Evolutionary conservation across 2,329 filamentous ascomycete species (phyloP).

Genomic region (Aspergillus cejpii): DNA sequence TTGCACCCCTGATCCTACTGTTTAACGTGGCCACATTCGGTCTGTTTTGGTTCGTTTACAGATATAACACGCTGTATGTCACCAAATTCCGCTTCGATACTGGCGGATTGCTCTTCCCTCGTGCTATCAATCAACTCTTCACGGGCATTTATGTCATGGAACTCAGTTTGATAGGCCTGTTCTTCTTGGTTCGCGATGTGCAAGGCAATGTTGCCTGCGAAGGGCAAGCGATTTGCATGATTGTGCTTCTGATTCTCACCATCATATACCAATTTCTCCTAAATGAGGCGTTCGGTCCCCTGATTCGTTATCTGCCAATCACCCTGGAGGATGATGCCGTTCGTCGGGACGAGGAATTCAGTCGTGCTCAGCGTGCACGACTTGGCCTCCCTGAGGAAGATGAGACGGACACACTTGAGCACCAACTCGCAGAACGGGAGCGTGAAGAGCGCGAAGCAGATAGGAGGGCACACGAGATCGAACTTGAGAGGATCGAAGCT

Average conservation of each 20-base stretch:
- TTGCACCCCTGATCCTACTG: slow-evolving; percentile 81
- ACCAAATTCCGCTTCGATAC: slow-evolving; percentile 85
- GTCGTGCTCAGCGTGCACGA: slow-evolving; percentile 65
- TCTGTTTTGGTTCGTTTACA: slow-evolving; percentile 86
- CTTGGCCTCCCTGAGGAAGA: slow-evolving; percentile 52
- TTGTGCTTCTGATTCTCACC: slow-evolving; percentile 65
- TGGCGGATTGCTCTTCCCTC: slow-evolving; percentile 83
- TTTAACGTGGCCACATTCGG: slow-evolving; percentile 91
- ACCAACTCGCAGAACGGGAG: slow-evolving; percentile 43
- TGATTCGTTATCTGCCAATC: slow-evolving; percentile 84
- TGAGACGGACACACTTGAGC: slow-evolving; percentile 41
- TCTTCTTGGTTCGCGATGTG: slow-evolving; percentile 66
- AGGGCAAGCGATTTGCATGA: slow-evolving; percentile 77
- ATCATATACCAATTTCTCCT: slow-evolving; percentile 70
- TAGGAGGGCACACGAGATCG: slow-evolving; percentile 44
- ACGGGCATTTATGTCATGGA: slow-evolving; percentile 95
- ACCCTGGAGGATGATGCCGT: slow-evolving; percentile 94
- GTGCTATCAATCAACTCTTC: slow-evolving; percentile 91
- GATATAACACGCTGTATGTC: slow-evolving; percentile 96
- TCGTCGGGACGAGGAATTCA: slow-evolving; percentile 81
- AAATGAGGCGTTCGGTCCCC: slow-evolving; percentile 74
- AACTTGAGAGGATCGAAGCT: slow-evolving; percentile 38
- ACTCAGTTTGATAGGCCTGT: slow-evolving; percentile 78
- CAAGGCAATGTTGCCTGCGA: slow-evolving; percentile 53
- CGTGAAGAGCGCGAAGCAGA: slow-evolving; percentile 35